Conservation (phyloP, 1,284 basidiomycete species). For the Pseudozyma flocculosa region DNA sequence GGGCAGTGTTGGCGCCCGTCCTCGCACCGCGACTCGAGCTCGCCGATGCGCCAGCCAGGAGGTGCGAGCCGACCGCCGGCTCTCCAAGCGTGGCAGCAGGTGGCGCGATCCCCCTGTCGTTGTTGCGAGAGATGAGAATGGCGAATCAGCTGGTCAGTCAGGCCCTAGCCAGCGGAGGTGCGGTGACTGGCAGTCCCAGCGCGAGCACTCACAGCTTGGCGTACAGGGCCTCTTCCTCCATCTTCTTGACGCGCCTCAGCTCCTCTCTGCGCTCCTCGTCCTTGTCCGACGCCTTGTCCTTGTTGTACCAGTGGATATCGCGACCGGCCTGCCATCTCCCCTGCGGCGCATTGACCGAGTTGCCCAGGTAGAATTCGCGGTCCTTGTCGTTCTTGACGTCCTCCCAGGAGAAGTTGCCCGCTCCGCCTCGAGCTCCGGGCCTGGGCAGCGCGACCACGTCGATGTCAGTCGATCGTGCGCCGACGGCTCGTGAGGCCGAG, state of each 20-base stretch:
- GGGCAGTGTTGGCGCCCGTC: conserved; percentile 36
- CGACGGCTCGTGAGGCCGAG: too few species aligned
- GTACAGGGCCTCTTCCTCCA: conserved; percentile 49
- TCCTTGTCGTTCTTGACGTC: conserved; percentile 50
- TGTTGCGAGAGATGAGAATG: neutral
- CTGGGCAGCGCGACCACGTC: too few species aligned
- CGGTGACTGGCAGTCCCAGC: too few species aligned
- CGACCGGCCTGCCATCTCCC: conserved; percentile 54
- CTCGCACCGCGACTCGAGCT: conserved; percentile 7
- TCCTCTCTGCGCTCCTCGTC: conserved; percentile 40
- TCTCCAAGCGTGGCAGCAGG: conserved; percentile 2
- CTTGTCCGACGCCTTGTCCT: conserved; percentile 17
- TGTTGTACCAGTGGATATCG: conserved; percentile 57
- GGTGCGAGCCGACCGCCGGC: conserved; percentile 17
- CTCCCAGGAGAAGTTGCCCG: conserved; percentile 55
- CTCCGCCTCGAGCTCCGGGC: conserved; percentile 53
- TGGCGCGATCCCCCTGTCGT: conserved; percentile 9
- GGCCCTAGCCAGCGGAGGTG: too few species aligned
- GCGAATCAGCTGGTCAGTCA: neutral
- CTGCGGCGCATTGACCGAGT: conserved; percentile 53
- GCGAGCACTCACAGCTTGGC: conserved; percentile 37
- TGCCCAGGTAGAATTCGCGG: conserved; percentile 55
- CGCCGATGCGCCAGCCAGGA: conserved; percentile 17
- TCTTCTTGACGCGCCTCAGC: conserved; percentile 43
- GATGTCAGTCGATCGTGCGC: neutral